Percentiles rank a stretch among this genome's conserved stretches.
phyloP scores from a whole-genome alignment of 2,329 filamentous ascomycete species.

The Fusarium sp. region DNA sequence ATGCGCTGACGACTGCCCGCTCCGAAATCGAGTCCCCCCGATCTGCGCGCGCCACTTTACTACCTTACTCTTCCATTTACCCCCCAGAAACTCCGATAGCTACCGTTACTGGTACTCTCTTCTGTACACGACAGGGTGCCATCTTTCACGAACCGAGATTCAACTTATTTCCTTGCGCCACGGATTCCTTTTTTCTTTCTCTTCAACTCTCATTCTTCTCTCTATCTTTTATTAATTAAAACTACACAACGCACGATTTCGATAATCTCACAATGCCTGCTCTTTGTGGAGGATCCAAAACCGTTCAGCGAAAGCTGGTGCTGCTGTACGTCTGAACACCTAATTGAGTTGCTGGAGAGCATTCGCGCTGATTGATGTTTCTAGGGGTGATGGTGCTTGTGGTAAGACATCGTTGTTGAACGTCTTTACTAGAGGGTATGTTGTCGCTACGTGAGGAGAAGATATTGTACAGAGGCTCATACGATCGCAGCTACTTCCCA shows the following conservation, averaged over 20 bases:
- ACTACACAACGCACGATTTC: constrained; percentile 15
- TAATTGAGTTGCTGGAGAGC: neutral
- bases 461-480: constrained; percentile 26
- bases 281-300: constrained; percentile 79
- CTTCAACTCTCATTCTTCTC: neutral
- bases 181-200: constrained; percentile 5
- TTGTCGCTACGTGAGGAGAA: constrained; percentile 27
- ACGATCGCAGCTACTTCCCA: constrained; percentile 81
- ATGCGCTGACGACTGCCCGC: constrained; percentile 18
- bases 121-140: constrained; percentile 8
- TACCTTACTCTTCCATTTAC: constrained; percentile 1
- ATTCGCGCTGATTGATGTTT: constrained; percentile 30
- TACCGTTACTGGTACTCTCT: too few species aligned
- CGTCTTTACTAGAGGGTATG: constrained; percentile 96
- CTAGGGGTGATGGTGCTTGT: constrained; percentile 92
- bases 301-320: constrained; percentile 95
- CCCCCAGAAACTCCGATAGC: neutral
- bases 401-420: constrained; percentile 98
- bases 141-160: constrained; percentile 37
- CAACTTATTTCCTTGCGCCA: constrained; percentile 18
- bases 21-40: constrained; percentile 17
- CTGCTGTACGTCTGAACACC: constrained; percentile 70
- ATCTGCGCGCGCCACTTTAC: constrained; percentile 28
- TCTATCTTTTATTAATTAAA: neutral
- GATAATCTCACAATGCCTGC: constrained; percentile 45